Evolutionary conservation across 805 yeast species (phyloP).

Genomic region (Jamesozyma spencerorum): DNA sequence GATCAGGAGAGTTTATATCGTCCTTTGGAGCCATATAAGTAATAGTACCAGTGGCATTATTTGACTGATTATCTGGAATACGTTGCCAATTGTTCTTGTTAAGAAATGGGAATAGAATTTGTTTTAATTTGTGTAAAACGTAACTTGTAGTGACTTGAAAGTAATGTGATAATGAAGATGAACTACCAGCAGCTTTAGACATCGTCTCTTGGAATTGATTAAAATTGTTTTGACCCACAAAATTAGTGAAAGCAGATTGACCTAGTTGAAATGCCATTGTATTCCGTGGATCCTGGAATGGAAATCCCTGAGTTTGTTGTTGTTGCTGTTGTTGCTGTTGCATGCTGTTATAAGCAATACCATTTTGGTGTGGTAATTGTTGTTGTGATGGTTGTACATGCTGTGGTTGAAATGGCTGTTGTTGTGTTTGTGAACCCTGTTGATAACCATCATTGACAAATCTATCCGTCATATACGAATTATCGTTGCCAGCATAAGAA

Average conservation of each 20-base stretch:
- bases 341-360: neutral
- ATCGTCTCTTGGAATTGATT: slow-evolving; percentile 41
- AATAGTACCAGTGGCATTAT: slow-evolving; percentile 8
- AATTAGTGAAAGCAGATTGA: slow-evolving; percentile 55
- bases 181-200: slow-evolving; percentile 29
- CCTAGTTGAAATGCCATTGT: slow-evolving; percentile 85
- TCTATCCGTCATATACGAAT: slow-evolving; percentile 9
- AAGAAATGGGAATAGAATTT: slow-evolving; percentile 78
- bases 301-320: slow-evolving; percentile 15
- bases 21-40: slow-evolving; percentile 56
- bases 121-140: slow-evolving; percentile 60
- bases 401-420: slow-evolving; percentile 29
- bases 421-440: slow-evolving; percentile 15
- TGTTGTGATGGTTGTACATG: slow-evolving; percentile 14
- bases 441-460: slow-evolving; percentile 12
- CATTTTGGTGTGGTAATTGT: slow-evolving; percentile 6
- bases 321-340: neutral
- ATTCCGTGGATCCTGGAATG: slow-evolving; percentile 71
- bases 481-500: slow-evolving; percentile 24
- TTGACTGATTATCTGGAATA: slow-evolving; percentile 17
- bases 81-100: slow-evolving; percentile 80
- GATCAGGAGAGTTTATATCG: slow-evolving; percentile 91
- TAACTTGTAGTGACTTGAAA: slow-evolving; percentile 88
- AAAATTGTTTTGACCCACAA: slow-evolving; percentile 48
- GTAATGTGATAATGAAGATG: slow-evolving; percentile 62